Conservation (phyloP, 106 monocot genomes). For the Xerophyta viscosa region DNA sequence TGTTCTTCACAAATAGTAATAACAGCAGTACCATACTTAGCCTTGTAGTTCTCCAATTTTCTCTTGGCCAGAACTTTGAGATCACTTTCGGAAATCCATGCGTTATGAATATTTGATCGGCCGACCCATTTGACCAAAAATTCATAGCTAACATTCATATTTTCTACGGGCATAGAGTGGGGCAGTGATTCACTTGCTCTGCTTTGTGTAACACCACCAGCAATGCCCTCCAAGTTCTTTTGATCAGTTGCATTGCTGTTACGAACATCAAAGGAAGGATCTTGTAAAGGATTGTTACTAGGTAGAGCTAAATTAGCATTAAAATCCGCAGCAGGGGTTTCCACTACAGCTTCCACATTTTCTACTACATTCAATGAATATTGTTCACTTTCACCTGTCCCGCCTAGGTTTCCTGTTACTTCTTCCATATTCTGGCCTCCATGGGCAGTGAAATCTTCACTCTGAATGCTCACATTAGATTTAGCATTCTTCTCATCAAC, state of each 20-base stretch:
- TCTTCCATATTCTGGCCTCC: conserved; percentile 1
- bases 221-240: conserved; percentile 6
- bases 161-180: conserved; percentile 10
- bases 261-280: conserved; percentile 3
- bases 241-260: conserved; percentile 6
- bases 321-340: conserved; percentile 2
- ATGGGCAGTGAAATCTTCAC: conserved; percentile 10
- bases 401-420: conserved; percentile 6
- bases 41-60: conserved; percentile 90
- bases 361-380: conserved; percentile 4
- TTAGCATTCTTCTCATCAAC: conserved; percentile 6
- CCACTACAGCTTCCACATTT: conserved; percentile 2
- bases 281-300: neutral
- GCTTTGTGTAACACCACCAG: conserved; percentile 15
- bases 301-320: neutral
- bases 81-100: conserved; percentile 74
- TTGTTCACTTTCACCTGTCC: conserved; percentile 5
- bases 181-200: conserved; percentile 1
- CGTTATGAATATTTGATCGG: conserved; percentile 83
- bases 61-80: conserved; percentile 78
- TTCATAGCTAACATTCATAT: conserved; percentile 35
- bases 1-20: conserved; percentile 88
- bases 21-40: conserved; percentile 63
- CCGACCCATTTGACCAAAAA: conserved; percentile 97
- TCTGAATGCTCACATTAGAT: neutral